phyloP scores from a whole-genome alignment of 2,329 filamentous ascomycete species.

The Fusarium torreyae region DNA sequence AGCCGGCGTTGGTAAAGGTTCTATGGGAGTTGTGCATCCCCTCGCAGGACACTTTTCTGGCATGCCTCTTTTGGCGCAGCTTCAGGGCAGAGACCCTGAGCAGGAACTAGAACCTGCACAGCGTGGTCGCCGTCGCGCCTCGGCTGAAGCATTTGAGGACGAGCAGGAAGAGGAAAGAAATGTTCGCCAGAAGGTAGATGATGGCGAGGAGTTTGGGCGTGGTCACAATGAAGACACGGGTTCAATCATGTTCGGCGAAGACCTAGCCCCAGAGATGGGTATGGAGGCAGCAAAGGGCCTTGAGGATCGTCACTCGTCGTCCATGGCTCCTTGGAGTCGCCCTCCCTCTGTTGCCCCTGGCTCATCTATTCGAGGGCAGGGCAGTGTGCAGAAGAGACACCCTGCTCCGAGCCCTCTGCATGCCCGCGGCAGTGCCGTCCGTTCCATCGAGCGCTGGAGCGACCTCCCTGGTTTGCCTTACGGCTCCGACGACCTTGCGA shows the following conservation, averaged over 20 bases:
- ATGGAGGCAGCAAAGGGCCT: slow-evolving; percentile 77
- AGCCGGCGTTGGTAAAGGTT: slow-evolving; percentile 44
- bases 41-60: slow-evolving; percentile 64
- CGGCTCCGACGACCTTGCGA: slow-evolving; percentile 54
- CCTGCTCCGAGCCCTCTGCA: slow-evolving; percentile 58
- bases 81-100: slow-evolving; percentile 48
- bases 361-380: slow-evolving; percentile 61
- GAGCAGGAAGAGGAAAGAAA: slow-evolving; percentile 56
- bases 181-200: slow-evolving; percentile 56
- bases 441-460: slow-evolving; percentile 64
- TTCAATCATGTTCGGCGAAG: slow-evolving; percentile 55
- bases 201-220: slow-evolving; percentile 51
- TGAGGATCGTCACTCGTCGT: slow-evolving; percentile 74
- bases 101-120: slow-evolving; percentile 32
- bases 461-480: slow-evolving; percentile 56
- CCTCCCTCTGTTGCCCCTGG: slow-evolving; percentile 61
- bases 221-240: slow-evolving; percentile 48
- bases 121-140: slow-evolving; percentile 59
- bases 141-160: slow-evolving; percentile 61
- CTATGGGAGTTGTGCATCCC: slow-evolving; percentile 56
- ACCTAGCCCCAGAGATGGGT: slow-evolving; percentile 74
- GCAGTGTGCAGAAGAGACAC: slow-evolving; percentile 55
- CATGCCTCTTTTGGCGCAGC: slow-evolving; percentile 56
- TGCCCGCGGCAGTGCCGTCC: slow-evolving; percentile 54
- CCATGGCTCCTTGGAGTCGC: slow-evolving; percentile 68